Base-by-base conservation (phyloP, 306 rosid genomes). In the Prunus davidiana region DNA sequence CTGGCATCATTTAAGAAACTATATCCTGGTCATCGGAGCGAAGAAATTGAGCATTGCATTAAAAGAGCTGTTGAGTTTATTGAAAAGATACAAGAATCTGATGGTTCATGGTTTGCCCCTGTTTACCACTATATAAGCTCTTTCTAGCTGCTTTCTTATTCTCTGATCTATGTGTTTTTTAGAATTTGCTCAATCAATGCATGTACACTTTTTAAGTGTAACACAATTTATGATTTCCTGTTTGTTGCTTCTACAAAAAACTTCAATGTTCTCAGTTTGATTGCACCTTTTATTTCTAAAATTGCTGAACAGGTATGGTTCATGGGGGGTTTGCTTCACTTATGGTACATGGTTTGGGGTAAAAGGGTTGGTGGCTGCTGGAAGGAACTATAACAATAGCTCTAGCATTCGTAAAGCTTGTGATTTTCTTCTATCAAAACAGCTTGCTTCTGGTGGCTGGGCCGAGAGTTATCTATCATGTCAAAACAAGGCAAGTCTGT, bases 311-410 rank as follows among this genome's bases (percentile, higher is more conserved):
- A 93, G 98, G 96, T 91, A 93, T 84, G 98, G 98, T 71, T 89
- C 94, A 19, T 93, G 98, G 98, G 98, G 85, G 28, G 87, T 93
- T 85, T 93, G 98, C 89, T 93, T 83, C 88, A 91, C 96, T 73
- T 90, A 93, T 63, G 98, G 87, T 51, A 76, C 83, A 50, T 93
- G 98, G 98, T 93, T 93, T 86, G 96, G 98, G 67, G 72, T 90
- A 14, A 89, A 79, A 73, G 98, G 93, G 61, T 70, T 93, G 89
- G 80, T 86, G 20, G 94, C 93, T 76, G 91, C 96, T 66, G 96
- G 96, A 78, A 93, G 64, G 85, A 87, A 61, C 85, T 93, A 77
- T 80, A 51, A 62, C 19, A 83, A 85, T 81, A 83, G 90, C 82
- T 71, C 87, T 27, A 79, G 90, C 83, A 61, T 93, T 49, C 85